Percentiles rank a stretch among this genome's conserved stretches.
phyloP scores from a whole-genome alignment of 805 yeast genomes.

The Yamadazyma sp. region DNA sequence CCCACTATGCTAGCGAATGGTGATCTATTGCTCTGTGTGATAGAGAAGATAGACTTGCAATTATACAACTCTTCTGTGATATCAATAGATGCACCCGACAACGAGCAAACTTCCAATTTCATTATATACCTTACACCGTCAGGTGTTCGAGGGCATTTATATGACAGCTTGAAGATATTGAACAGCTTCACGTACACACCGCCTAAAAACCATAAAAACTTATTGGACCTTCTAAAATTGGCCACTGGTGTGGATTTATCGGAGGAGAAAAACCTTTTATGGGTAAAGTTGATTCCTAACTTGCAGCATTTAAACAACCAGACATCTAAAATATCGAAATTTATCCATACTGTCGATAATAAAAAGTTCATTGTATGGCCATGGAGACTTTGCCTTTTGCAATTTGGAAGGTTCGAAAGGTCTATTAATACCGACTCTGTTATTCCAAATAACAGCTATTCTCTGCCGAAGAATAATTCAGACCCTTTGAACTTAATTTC shows the following conservation, averaged over 20 bases:
- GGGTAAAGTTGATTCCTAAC: constrained; percentile 73
- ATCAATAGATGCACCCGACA: constrained; percentile 7
- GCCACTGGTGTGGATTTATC: constrained; percentile 35
- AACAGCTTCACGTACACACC: constrained; percentile 27
- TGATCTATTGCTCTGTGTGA: constrained; percentile 34
- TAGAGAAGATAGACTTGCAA: constrained; percentile 23
- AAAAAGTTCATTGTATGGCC: constrained; percentile 73
- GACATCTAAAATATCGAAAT: constrained; percentile 61
- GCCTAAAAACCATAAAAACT: constrained; percentile 19
- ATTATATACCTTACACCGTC: constrained; percentile 42
- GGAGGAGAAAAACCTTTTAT: constrained; percentile 30
- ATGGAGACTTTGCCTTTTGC: constrained; percentile 60
- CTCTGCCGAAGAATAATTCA: constrained; percentile 4
- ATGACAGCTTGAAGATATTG: constrained; percentile 24
- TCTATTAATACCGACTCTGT: constrained; percentile 4
- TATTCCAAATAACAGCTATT: constrained; percentile 13
- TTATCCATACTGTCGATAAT: constrained; percentile 52
- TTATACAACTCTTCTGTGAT: constrained; percentile 28
- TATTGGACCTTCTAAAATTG: constrained; percentile 32
- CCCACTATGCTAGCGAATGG: constrained; percentile 40
- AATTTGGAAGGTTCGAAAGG: constrained; percentile 38
- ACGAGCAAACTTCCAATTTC: constrained; percentile 22
- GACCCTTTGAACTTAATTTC: constrained; percentile 37
- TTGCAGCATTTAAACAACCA: constrained; percentile 66
- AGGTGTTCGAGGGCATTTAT: constrained; percentile 44